Percentiles rank a stretch among this genome's conserved stretches.
Evolutionary conservation across 768 basidiomycete species (phyloP).

Genomic region (Lentinula lateritia): DNA sequence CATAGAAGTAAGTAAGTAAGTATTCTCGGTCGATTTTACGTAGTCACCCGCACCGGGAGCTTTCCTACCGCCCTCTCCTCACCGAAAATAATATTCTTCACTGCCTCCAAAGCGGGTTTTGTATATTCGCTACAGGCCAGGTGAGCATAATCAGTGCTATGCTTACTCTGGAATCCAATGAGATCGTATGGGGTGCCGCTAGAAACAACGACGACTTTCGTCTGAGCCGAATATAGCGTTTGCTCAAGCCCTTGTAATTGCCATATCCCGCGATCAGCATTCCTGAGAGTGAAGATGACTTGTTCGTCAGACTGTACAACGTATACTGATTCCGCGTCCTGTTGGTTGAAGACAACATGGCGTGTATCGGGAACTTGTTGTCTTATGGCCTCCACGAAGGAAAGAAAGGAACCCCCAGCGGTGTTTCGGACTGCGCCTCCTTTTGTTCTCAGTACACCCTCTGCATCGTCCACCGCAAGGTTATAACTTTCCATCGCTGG

Average conservation of each 20-base stretch:
- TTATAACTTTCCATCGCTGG: conserved; percentile 56
- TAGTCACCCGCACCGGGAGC: neutral
- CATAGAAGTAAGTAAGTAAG: no score
- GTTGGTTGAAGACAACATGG: conserved; percentile 41
- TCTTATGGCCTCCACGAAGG: conserved; percentile 37
- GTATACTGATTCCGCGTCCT: neutral
- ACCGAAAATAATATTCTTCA: conserved; percentile 1
- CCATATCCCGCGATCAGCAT: conserved; percentile 6
- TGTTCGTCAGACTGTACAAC: neutral
- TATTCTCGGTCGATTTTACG: no score
- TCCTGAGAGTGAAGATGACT: conserved; percentile 5
- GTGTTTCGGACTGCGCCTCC: conserved; percentile 48
- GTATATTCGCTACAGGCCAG: conserved; percentile 6
- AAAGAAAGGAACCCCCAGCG: conserved; percentile 48
- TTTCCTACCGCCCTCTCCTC: neutral
- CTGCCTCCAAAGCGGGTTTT: neutral
- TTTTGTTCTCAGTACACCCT: conserved; percentile 34
- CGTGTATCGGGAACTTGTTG: conserved; percentile 22
- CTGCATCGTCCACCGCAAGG: conserved; percentile 54
- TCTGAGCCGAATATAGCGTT: neutral
- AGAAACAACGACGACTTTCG: neutral
- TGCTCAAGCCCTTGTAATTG: neutral
- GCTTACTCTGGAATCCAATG: neutral
- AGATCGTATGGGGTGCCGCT: conserved; percentile 9
- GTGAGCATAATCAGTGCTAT: neutral